Evolutionary conservation across 2,329 filamentous ascomycete species (phyloP).

Genomic region (Didymella pomorum): DNA sequence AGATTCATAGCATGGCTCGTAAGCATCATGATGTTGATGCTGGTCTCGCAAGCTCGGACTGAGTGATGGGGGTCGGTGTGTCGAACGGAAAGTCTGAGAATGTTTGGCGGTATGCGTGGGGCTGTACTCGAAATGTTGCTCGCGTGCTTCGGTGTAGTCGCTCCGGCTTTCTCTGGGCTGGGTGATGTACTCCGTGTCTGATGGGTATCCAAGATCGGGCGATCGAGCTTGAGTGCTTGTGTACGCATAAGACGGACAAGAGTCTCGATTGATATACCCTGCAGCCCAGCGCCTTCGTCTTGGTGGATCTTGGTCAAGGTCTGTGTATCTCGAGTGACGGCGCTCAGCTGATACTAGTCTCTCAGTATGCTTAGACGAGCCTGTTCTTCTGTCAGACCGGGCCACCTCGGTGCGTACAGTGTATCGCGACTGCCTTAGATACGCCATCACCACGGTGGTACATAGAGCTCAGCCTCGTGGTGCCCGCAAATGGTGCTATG

Average conservation of each 20-base stretch:
- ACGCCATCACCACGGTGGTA: too few relatives aligned
- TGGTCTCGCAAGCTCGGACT: background rate
- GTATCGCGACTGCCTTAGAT: too few relatives aligned
- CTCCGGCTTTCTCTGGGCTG: background rate
- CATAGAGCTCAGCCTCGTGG: too few relatives aligned
- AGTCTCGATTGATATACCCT: conserved; percentile 6
- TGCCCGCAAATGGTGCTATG: too few relatives aligned
- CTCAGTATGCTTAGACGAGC: background rate
- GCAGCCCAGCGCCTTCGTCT: conserved; percentile 7
- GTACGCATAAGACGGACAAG: conserved; percentile 7
- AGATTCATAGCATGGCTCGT: background rate
- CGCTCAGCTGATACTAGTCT: too few relatives aligned
- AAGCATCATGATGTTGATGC: too few relatives aligned
- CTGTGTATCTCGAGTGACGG: background rate
- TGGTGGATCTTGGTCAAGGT: background rate
- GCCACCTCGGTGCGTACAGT: too few relatives aligned
- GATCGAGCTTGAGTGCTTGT: conserved; percentile 3
- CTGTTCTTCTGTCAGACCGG: too few relatives aligned
- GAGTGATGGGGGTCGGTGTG: background rate
- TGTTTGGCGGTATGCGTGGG: background rate
- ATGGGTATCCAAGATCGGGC: background rate
- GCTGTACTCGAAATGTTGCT: background rate
- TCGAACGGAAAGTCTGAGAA: background rate
- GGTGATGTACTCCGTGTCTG: conserved; percentile 3
- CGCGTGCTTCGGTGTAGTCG: background rate